Evolutionary conservation across 768 basidiomycete genomes (phyloP).

Genomic region (Leccinum uliginosum): DNA sequence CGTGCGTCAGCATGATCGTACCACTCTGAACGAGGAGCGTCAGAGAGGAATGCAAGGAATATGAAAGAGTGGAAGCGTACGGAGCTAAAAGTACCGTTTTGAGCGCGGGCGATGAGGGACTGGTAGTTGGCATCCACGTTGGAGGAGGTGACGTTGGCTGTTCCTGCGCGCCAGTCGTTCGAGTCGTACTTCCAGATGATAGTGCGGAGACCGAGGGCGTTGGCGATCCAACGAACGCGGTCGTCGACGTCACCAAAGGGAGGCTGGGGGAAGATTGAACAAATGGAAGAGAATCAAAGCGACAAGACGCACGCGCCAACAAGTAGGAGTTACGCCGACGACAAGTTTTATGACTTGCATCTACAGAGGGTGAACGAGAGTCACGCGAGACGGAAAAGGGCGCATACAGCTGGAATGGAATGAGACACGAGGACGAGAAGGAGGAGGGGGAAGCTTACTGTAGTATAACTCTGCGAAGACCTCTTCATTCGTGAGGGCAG

Average conservation of each 20-base stretch:
- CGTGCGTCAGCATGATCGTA: constrained; percentile 54
- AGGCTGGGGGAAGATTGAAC: constrained; percentile 35
- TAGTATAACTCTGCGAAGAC: constrained; percentile 80
- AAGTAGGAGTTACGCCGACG: constrained; percentile 52
- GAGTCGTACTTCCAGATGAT: constrained; percentile 72
- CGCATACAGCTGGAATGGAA: constrained; percentile 22
- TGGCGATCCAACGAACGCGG: constrained; percentile 67
- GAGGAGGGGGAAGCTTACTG: constrained; percentile 34
- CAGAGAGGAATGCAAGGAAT: not conserved
- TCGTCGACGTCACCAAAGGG: constrained; percentile 70
- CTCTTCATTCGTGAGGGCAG: constrained; percentile 53
- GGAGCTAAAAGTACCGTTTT: constrained; percentile 37
- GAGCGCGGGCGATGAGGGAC: constrained; percentile 43
- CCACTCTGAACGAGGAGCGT: constrained; percentile 33
- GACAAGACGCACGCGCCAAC: constrained; percentile 46
- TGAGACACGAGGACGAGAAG: not conserved
- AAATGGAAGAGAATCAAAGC: not conserved
- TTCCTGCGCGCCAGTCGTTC: constrained; percentile 68
- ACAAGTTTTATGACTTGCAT: constrained; percentile 53
- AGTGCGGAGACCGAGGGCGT: constrained; percentile 63
- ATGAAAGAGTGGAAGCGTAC: constrained; percentile 22
- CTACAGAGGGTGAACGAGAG: constrained; percentile 17
- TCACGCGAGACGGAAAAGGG: too few relatives aligned
- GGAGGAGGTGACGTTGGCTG: constrained; percentile 38
- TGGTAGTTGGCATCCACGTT: constrained; percentile 53